Percentiles rank a stretch among this genome's conserved stretches.
Evolutionary conservation across 345 rosid species (phyloP).

Genomic region (Iberis pinnata): DNA sequence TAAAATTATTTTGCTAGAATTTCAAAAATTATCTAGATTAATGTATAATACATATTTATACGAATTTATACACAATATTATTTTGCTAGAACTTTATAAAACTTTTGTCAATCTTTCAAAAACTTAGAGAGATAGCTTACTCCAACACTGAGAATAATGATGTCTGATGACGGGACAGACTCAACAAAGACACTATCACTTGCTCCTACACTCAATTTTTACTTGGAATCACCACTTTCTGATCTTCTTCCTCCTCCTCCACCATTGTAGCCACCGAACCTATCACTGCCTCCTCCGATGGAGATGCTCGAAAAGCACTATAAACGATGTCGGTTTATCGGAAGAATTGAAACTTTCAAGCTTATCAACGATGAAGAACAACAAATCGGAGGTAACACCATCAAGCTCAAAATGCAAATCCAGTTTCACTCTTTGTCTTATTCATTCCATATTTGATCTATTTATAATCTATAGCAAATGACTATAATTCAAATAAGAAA

Average conservation of each 20-base stretch:
- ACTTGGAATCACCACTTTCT: slow-evolving; percentile 52
- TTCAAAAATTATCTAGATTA: too few species aligned
- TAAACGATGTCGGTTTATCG: slow-evolving; percentile 37
- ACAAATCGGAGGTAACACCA: too few species aligned
- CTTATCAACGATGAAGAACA: slow-evolving; percentile 13
- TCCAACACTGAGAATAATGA: slow-evolving; percentile 81
- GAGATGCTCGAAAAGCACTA: slow-evolving; percentile 42
- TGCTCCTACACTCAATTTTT: slow-evolving; percentile 40
- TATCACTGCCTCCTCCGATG: slow-evolving; percentile 41
- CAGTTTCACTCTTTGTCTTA: too few species aligned
- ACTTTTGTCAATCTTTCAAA: too few species aligned
- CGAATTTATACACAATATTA: too few species aligned
- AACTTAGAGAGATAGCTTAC: slow-evolving; percentile 44
- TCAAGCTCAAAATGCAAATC: too few species aligned
- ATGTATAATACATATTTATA: too few species aligned
- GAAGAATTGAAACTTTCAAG: slow-evolving; percentile 27
- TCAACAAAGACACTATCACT: slow-evolving; percentile 42
- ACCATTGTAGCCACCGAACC: slow-evolving; percentile 31
- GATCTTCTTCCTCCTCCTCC: slow-evolving; percentile 48
- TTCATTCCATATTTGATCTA: too few species aligned
- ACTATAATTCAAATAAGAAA: too few species aligned
- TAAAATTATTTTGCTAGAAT: too few species aligned
- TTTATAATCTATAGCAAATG: too few species aligned
- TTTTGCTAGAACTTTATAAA: too few species aligned
- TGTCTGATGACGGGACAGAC: slow-evolving; percentile 49